Percentiles rank a stretch among this genome's conserved stretches.
phyloP scores from a whole-genome alignment of 345 rosid genomes.

The Lepidium aucheri region DNA sequence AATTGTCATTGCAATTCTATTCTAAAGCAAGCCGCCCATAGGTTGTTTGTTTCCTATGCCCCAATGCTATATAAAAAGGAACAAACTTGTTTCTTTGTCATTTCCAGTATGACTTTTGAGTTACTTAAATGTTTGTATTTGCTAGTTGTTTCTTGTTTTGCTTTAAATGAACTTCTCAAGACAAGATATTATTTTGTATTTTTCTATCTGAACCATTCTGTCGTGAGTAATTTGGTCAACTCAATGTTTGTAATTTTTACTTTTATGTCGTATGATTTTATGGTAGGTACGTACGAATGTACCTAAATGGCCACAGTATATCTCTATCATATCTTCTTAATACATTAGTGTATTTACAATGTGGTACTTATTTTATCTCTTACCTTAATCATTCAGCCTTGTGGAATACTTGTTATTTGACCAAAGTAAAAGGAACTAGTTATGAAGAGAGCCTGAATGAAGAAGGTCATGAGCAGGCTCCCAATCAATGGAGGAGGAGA shows the following conservation, averaged over 20 bases:
- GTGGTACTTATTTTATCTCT: not conserved
- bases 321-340: not conserved
- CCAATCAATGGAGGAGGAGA: slow-evolving; percentile 73
- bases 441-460: slow-evolving; percentile 32
- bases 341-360: not conserved
- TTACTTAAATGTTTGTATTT: not conserved
- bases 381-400: not conserved
- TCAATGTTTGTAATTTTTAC: no score
- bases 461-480: slow-evolving; percentile 69
- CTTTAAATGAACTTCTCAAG: not conserved
- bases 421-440: not conserved
- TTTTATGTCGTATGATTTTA: no score
- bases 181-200: no score
- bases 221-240: no score
- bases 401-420: not conserved
- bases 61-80: not conserved
- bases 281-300: no score
- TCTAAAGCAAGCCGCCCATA: no score
- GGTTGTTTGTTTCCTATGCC: not conserved
- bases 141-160: not conserved
- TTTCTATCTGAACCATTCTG: no score
- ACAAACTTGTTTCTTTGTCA: not conserved
- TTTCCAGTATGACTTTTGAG: not conserved
- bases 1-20: not conserved
- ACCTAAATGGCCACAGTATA: no score